Conservation (phyloP, 2,329 filamentous ascomycete species). For the Blastomyces emzantsi region DNA sequence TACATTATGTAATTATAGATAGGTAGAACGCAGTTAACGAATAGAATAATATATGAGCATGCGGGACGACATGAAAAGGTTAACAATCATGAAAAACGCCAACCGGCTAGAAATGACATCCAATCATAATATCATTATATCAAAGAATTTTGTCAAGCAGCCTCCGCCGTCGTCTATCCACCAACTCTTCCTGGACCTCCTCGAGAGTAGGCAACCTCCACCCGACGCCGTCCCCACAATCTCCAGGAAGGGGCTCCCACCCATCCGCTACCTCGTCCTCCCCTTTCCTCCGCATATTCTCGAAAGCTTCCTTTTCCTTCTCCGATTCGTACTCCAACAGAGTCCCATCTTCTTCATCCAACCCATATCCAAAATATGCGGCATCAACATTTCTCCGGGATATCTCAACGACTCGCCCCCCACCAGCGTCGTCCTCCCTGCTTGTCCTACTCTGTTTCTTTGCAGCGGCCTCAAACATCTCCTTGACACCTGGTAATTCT, state of each 20-base stretch:
- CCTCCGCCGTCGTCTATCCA: slow-evolving; percentile 74
- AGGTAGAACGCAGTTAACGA: slow-evolving; percentile 1
- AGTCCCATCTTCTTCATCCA: slow-evolving; percentile 80
- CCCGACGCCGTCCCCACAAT: slow-evolving; percentile 67
- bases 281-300: slow-evolving; percentile 53
- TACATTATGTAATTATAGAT: slow-evolving; percentile 6
- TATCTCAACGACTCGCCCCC: slow-evolving; percentile 32
- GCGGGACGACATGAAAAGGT: slow-evolving; percentile 3
- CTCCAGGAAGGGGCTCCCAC: slow-evolving; percentile 83
- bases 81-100: slow-evolving; percentile 7
- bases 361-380: slow-evolving; percentile 89
- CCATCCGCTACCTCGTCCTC: slow-evolving; percentile 52
- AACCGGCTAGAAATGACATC: not conserved
- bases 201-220: slow-evolving; percentile 82
- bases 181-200: slow-evolving; percentile 87
- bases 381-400: slow-evolving; percentile 69
- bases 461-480: slow-evolving; percentile 77
- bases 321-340: slow-evolving; percentile 70
- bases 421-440: slow-evolving; percentile 54
- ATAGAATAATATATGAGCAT: slow-evolving; percentile 5
- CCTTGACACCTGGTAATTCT: slow-evolving; percentile 90
- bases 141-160: slow-evolving; percentile 69
- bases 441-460: slow-evolving; percentile 56
- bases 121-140: slow-evolving; percentile 13
- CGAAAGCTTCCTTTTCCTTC: slow-evolving; percentile 74